These are phyloP conservation scores for Fusarium scirpi DNA, from an alignment of 2,329 filamentous ascomycete genomes.

Conservation along the genomic window DNA sequence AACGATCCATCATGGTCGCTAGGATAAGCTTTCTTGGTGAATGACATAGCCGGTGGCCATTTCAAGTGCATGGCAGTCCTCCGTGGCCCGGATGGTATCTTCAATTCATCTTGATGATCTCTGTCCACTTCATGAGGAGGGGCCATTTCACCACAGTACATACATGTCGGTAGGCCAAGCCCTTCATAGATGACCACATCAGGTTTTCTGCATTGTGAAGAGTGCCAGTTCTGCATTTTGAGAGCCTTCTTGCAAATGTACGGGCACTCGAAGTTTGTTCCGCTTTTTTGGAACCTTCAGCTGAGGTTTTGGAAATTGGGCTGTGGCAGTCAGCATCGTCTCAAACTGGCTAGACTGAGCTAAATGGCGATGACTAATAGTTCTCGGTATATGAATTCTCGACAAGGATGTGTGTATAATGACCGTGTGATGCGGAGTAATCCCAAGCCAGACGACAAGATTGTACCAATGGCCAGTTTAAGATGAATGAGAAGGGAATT, in stretches of 20 bases:
- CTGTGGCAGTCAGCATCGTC: neutral
- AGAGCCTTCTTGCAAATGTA: too few relatives aligned
- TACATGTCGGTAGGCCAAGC: neutral
- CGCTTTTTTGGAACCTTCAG: neutral
- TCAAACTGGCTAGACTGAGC: neutral
- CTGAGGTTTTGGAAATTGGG: too few relatives aligned
- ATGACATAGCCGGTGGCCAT: neutral
- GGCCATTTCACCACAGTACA: neutral
- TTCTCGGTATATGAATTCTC: neutral
- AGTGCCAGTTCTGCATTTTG: neutral
- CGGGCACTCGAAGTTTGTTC: neutral
- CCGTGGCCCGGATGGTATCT: neutral
- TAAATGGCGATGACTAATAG: neutral
- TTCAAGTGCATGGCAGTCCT: neutral
- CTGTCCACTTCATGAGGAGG: neutral
- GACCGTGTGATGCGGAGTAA: neutral
- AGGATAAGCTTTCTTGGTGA: neutral
- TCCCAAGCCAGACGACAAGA: neutral
- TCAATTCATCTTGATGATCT: neutral
- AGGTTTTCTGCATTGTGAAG: neutral
- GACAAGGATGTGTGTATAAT: neutral
- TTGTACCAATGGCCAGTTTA: neutral
- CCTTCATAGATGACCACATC: neutral
- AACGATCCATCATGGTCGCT: neutral
- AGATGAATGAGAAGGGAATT: neutral